Base-by-base conservation (phyloP, 257 asterid species). In the Solanum ossicruentum region DNA sequence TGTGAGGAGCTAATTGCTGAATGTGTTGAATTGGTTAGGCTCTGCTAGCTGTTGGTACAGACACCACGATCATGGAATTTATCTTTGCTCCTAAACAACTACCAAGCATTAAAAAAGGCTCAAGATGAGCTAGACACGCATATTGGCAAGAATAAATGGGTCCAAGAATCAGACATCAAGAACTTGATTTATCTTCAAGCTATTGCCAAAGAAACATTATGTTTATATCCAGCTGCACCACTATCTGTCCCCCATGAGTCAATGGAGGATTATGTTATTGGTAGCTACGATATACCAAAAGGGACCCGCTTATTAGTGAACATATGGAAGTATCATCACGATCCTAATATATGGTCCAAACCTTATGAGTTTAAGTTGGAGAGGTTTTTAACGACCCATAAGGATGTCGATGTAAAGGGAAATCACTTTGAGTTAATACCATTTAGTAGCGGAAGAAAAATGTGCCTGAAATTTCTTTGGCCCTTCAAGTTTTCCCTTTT, bases 391-490 rank as follows among this genome's bases (percentile, higher is more conserved):
- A 84, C 83, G 0, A 69, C 72, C 8, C 85, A 90, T 9, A 91
- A 81, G 84, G 88, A 89, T 36, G 39, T 88, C 0, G 91, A 90
- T 72, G 89, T 86, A 8, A 87, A 28, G 4, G 93, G 92, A 0
- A 72, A 71, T 0, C 87, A 92, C 43, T 92, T 88, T 79, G 93
- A 91, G 67, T 82, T 90, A 84, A 81, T 93, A 3, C 93, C 97
- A 6, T 92, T 93, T 84, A 90, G 96, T 3, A 89, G 87, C 0
- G 96, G 96, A 6, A 86, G 92, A 56, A 91, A 93, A 84, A 72
- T 84, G 51, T 91, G 95, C 93, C 93, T 0, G 92, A 88, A 1
- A 39, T 85, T 41, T 28, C 72, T 3, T 65, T 90, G 15, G 90
- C 88, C 58, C 83, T 89, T 9, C 89, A 85, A 9, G 69, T 83